Conservation (phyloP, 2,329 filamentous ascomycete genomes). For the Dactylellina leptospora region DNA sequence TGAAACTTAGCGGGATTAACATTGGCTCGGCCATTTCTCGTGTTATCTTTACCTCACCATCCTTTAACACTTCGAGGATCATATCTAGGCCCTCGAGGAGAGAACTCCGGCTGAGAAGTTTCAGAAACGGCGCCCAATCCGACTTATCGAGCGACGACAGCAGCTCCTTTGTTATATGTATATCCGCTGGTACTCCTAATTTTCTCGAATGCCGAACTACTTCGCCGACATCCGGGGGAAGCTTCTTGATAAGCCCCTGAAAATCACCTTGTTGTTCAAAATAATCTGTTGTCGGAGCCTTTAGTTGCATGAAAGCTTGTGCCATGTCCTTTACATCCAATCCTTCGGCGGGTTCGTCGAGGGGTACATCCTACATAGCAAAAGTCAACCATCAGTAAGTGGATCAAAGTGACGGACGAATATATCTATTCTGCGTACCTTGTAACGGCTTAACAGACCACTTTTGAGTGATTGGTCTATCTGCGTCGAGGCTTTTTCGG, state of each 20-base stretch:
- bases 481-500: neutral
- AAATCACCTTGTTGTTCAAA: neutral
- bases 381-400: too few species aligned
- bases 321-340: slow-evolving; percentile 11
- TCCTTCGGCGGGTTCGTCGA: slow-evolving; percentile 5
- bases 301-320: slow-evolving; percentile 1
- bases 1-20: neutral
- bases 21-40: slow-evolving; percentile 3
- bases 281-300: neutral
- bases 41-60: neutral
- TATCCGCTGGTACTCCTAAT: neutral
- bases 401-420: too few species aligned
- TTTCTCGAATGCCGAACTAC: neutral
- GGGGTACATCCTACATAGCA: slow-evolving; percentile 11
- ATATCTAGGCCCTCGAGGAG: neutral
- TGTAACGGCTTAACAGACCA: slow-evolving; percentile 8
- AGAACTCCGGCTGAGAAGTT: neutral
- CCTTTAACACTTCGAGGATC: neutral
- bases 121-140: neutral
- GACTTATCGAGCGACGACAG: neutral
- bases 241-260: neutral
- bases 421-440: neutral
- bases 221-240: neutral
- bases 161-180: neutral
- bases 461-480: slow-evolving; percentile 13